phyloP scores from a whole-genome alignment of 148 eudicot genomes.

The Heliosperma pusillum region DNA sequence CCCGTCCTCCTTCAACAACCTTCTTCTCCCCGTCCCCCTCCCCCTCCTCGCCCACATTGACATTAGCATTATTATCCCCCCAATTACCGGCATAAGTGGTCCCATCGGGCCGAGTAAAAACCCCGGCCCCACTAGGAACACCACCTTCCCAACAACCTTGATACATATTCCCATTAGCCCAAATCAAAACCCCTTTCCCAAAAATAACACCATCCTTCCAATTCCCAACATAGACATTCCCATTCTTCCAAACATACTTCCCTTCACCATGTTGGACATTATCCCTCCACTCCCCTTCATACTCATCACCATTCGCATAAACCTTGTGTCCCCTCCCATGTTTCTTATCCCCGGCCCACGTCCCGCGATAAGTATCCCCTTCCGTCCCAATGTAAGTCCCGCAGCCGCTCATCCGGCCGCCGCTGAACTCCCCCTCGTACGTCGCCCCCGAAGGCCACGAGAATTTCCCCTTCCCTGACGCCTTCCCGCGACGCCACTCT shows the following conservation, averaged over 20 bases:
- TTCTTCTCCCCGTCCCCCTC: too few relatives aligned
- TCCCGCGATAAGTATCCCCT: slow-evolving; percentile 40
- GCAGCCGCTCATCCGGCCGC: slow-evolving; percentile 34
- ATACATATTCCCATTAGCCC: slow-evolving; percentile 44
- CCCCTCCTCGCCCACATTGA: neutral
- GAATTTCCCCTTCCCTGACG: slow-evolving; percentile 39
- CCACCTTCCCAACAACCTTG: slow-evolving; percentile 44
- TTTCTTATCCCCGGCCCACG: slow-evolving; percentile 37
- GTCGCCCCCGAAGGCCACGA: slow-evolving; percentile 51
- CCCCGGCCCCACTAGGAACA: slow-evolving; percentile 36
- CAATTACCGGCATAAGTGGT: slow-evolving; percentile 34
- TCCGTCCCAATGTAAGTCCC: slow-evolving; percentile 41
- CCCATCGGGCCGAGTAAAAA: slow-evolving; percentile 35
- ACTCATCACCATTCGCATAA: slow-evolving; percentile 40
- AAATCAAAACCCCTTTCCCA: slow-evolving; percentile 40
- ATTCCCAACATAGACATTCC: slow-evolving; percentile 41
- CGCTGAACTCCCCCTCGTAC: slow-evolving; percentile 40
- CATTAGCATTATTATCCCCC: slow-evolving; percentile 24
- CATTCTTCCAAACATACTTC: slow-evolving; percentile 43
- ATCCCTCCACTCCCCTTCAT: slow-evolving; percentile 35
- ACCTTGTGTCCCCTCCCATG: slow-evolving; percentile 38
- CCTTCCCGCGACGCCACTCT: slow-evolving; percentile 37
- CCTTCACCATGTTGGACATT: slow-evolving; percentile 41
- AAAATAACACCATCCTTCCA: slow-evolving; percentile 41
- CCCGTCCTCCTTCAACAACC: slow-evolving; percentile 24